Evolutionary conservation across 176 grass and related monocot species (phyloP).

Genomic region (Triticum timopheevii): DNA sequence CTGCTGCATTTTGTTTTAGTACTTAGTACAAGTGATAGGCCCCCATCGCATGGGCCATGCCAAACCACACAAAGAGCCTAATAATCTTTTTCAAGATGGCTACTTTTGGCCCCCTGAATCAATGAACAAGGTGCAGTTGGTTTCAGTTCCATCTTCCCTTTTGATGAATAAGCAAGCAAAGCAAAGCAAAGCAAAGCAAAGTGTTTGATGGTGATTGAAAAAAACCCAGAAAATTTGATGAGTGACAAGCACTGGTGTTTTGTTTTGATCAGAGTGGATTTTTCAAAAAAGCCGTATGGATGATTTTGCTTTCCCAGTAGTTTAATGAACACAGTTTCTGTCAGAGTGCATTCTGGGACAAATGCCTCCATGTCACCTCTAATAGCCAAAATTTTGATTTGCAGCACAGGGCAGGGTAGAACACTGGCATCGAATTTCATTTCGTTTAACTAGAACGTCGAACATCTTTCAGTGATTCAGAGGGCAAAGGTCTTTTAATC

Average conservation of each 20-base stretch:
- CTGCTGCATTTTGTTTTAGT: not conserved
- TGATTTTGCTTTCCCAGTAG: not conserved
- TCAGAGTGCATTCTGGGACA: not conserved
- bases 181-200: not conserved
- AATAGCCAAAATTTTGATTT: not conserved
- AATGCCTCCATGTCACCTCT: not conserved
- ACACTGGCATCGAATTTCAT: not conserved
- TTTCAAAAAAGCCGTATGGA: not conserved
- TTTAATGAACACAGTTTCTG: not conserved
- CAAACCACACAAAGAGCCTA: constrained; percentile 11
- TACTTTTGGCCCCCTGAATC: constrained; percentile 28
- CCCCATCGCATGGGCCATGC: constrained; percentile 11
- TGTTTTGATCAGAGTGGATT: not conserved
- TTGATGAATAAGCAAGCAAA: not conserved
- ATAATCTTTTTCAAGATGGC: constrained; percentile 14
- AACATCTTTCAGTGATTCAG: no score
- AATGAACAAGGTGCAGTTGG: constrained; percentile 2
- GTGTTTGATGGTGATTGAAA: constrained; percentile 8
- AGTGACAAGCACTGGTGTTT: not conserved
- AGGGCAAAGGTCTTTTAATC: constrained; percentile 43
- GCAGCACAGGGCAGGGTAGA: not conserved
- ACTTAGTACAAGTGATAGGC: not conserved
- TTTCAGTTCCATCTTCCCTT: not conserved
- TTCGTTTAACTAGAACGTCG: constrained; percentile 4
- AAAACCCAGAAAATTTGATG: not conserved